Base-by-base conservation (phyloP, 1,284 basidiomycete genomes). In the Leccinum cinnamomeum region DNA sequence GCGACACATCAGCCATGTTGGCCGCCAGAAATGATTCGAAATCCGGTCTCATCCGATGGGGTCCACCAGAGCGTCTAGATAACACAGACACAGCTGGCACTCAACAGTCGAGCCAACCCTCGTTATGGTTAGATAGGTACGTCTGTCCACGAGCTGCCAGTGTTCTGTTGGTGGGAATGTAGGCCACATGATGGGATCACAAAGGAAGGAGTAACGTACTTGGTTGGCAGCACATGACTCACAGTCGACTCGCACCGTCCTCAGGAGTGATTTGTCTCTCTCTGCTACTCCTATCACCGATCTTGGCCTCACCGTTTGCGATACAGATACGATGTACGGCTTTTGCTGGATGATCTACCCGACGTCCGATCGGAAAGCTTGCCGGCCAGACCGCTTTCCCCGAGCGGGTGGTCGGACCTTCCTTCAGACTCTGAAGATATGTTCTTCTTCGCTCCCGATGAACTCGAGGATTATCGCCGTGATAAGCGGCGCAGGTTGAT, bases 391-490 rank as follows among this genome's bases (percentile, higher is more conserved):
- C 62, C 67, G 7, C 63, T 51, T 25, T 87, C 86, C 0, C 84
- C 87, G 6, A 78, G 80, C 3, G 90, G 89, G 33, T 94, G 91
- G 88, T 89, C 89, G 0, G 89, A 92, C 70, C 80, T 94, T 0
- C 88, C 92, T 3, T 94, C 92, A 0, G 93, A 95, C 69, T 73
- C 83, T 1, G 92, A 94, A 76, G 91, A 94, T 66, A 88, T 83
- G 0, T 95, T 92, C 75, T 90, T 90, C 75, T 81, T 94, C 63
- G 81, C 85, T 0, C 81, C 83, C 0, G 78, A 81, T 18, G 92
- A 94, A 68, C 78, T 81, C 3, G 84, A 87, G 14, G 89, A 90
- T 62, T 87, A 86, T 65, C 81, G 79, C 20, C 80, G 84, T 8
- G 82, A 86, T 37, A 92, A 92, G 72, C 85, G 88, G 41, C 79